phyloP scores from a whole-genome alignment of 1,139 yeast species.

The Geotrichum candidum region DNA sequence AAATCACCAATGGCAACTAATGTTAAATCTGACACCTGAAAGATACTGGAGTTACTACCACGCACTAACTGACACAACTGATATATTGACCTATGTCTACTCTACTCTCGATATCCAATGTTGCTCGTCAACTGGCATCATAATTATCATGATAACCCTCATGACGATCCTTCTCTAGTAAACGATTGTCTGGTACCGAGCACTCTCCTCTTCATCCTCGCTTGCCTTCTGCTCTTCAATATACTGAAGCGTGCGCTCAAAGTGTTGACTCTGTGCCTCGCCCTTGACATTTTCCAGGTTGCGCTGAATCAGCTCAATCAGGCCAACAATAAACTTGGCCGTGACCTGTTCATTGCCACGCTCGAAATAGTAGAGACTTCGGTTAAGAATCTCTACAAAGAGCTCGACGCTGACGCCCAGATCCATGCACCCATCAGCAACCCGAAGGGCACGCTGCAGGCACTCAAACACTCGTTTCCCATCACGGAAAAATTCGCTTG shows the following conservation, averaged over 20 bases:
- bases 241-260: constrained; percentile 61
- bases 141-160: background rate
- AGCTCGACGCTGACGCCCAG: constrained; percentile 69
- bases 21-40: background rate
- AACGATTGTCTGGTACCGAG: constrained; percentile 49
- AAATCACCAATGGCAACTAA: background rate
- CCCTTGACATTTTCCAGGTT: constrained; percentile 48
- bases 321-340: constrained; percentile 70
- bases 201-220: constrained; percentile 38
- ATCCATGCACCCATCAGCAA: constrained; percentile 92
- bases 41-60: background rate
- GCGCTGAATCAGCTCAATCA: constrained; percentile 75
- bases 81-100: background rate
- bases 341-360: constrained; percentile 74
- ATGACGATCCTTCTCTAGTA: constrained; percentile 24
- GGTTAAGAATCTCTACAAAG: constrained; percentile 82
- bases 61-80: background rate
- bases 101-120: background rate
- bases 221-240: constrained; percentile 59
- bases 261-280: constrained; percentile 45
- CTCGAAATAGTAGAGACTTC: constrained; percentile 76
- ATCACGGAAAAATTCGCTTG: constrained; percentile 42
- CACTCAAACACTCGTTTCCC: constrained; percentile 63
- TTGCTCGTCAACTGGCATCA: background rate
- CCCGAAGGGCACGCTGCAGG: constrained; percentile 68